Base-by-base conservation (phyloP, 768 basidiomycete genomes). In the Leucosporidium scottii region DNA sequence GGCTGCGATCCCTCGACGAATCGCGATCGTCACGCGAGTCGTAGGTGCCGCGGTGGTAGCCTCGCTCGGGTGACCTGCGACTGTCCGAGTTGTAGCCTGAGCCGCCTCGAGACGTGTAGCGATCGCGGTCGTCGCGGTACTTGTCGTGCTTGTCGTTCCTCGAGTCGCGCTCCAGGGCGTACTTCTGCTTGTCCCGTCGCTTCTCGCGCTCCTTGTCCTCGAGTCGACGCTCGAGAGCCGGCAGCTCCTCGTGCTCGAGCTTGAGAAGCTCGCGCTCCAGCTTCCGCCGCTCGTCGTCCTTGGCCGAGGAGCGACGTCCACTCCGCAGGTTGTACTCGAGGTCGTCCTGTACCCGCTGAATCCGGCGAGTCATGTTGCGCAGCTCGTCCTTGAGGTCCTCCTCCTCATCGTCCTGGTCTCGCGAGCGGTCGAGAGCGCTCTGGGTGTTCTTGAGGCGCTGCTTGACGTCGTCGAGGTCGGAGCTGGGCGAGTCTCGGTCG, bases 311-410 rank as follows among this genome's bases (percentile, higher is more conserved):
- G 66, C 86, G 83, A 1, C 91, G 85, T 0, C 91, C 89, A 23
- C 71, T 72, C 10, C 87, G 85, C 3, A 86, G 84, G 62, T 87
- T 85, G 71, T 93, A 90, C 51, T 96, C 92, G 36, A 99, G 81
- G 77, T 98, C 94, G 59, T 96, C 91, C 75, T 90, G 87, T 6
- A 99, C 83, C 27, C 93, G 82, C 75, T 86, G 85, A 56, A 96
- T 91, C 34, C 88, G 84, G 75, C 90, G 91, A 54, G 85, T 85
- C 57, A 99, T 80, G 71, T 93, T 90, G 10, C 87, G 84, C 80
- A 96, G 83, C 78, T 98, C 96, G 55, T 87, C 83, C 62, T 93
- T 90, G n/a, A 99, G 82, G 59, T 83, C 88, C 64, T 96, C 93
- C 74, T 97, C 93, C 68, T 94, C 93, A 0, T 84, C 84, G 62